Percentiles rank a stretch among this genome's conserved stretches.
Conservation (phyloP, 1,139 yeast genomes). For the Saccharomyces hybrid region DNA sequence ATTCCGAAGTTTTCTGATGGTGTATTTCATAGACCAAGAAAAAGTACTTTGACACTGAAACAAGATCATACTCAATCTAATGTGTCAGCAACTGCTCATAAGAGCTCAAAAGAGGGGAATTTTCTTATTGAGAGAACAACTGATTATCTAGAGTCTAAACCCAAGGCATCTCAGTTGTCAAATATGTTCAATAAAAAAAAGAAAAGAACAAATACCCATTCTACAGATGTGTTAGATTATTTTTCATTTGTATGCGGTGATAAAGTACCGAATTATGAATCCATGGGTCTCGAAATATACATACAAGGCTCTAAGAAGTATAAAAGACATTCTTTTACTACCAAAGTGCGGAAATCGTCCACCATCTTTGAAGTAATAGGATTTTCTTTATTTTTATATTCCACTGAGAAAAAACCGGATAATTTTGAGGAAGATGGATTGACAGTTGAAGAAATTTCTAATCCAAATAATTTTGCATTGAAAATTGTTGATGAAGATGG, state of each 20-base stretch:
- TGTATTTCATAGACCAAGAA: conserved; percentile 8
- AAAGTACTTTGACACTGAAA: conserved; percentile 6
- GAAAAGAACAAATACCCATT: conserved; percentile 32
- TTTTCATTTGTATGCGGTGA: conserved; percentile 46
- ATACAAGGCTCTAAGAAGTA: conserved; percentile 31
- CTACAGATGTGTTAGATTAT: conserved; percentile 44
- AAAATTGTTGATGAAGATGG: conserved; percentile 75
- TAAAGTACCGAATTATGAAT: conserved; percentile 28
- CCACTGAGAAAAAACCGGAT: conserved; percentile 20
- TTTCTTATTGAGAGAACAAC: conserved; percentile 21
- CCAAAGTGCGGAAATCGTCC: conserved; percentile 41
- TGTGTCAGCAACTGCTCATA: conserved; percentile 4
- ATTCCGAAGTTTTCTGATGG: conserved; percentile 7
- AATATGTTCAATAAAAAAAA: conserved; percentile 27
- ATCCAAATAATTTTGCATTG: conserved; percentile 60
- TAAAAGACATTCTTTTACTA: conserved; percentile 23
- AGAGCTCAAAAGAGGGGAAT: conserved; percentile 10
- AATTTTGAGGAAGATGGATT: conserved; percentile 18
- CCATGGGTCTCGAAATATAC: conserved; percentile 33
- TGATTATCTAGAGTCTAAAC: conserved; percentile 9
- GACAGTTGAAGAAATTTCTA: conserved; percentile 19
- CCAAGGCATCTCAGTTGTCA: conserved; percentile 28
- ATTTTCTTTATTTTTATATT: conserved; percentile 38
- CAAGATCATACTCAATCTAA: conserved; percentile 8
- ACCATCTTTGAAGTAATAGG: conserved; percentile 61